These are phyloP conservation scores for Talaromyces proteolyticus DNA, from an alignment of 495 filamentous ascomycete genomes.

Conservation along the genomic window DNA sequence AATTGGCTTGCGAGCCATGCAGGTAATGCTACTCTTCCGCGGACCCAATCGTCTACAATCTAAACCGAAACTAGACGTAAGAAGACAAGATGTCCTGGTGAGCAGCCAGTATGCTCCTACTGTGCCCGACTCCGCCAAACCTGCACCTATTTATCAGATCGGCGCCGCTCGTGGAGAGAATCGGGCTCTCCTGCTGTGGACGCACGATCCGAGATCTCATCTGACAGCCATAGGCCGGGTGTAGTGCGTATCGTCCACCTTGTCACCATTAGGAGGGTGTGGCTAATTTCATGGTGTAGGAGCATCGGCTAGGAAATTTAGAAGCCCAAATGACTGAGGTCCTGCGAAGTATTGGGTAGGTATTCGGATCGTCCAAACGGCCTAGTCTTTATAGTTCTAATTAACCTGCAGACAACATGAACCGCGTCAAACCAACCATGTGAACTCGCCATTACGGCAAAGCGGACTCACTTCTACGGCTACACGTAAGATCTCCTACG, in stretches of 20 bases:
- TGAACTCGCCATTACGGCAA: not conserved
- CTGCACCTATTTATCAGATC: constrained; percentile 35
- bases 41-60: not conserved
- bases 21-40: constrained; percentile 13
- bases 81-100: constrained; percentile 43
- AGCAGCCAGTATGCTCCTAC: constrained; percentile 40
- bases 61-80: constrained; percentile 23
- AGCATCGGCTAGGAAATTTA: constrained; percentile 31
- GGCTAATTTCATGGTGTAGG: constrained; percentile 17
- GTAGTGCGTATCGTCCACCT: not conserved
- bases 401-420: not conserved
- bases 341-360: constrained; percentile 24
- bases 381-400: not conserved
- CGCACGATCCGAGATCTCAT: constrained; percentile 1
- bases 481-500: not conserved
- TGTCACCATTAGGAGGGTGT: not conserved
- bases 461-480: not conserved
- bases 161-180: constrained; percentile 15
- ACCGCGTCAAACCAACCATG: not conserved
- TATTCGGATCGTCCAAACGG: not conserved
- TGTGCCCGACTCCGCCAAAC: constrained; percentile 36
- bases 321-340: constrained; percentile 35
- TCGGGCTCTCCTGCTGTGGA: constrained; percentile 1
- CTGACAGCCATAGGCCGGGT: not conserved
- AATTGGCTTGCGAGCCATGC: constrained; percentile 43